Evolutionary conservation across 257 asterid species (phyloP), one percentile per base, ranked within the genome.

Genomic region (Jacaranda copaia): DNA sequence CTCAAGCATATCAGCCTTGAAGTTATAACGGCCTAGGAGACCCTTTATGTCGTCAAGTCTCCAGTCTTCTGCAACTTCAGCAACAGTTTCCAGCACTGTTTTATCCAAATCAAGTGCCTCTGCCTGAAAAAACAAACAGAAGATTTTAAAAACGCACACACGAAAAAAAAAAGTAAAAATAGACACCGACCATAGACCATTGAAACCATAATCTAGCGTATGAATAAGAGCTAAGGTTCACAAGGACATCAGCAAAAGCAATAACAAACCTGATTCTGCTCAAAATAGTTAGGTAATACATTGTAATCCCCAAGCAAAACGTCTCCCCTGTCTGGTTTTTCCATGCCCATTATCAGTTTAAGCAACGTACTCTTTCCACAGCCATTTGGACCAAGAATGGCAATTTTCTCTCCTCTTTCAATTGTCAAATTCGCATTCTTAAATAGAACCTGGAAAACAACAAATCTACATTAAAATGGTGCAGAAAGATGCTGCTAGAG

Each of bases 11-110:
- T 88, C 96, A 25, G 94, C 91, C 86, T 91, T 93, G 78, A 93
- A 94, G 81, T 94, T 94, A 70, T 86, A 94, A 71, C 97, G 98
- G 39, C 99, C 99, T 45, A 96, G 90, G 18, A 96, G 93, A 57
- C 98, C 99, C 87, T 96, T 96, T 75, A 93, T 87, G 85, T 96
- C 99, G 57, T 96, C 98, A 25, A 96, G 86, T 80, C 90, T 92
- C 99, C 99, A 96, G 77, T 96, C 96, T 64, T 90, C 97, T 40
- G 98, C 98, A 81, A 81, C 97, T 85, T 96, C 99, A 38, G 98
- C 95, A 2, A 96, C 98, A 72, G 98, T 93, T 85, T 92, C 94
- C 49, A 88, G 77, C 67, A 88, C 90, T 0, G 89, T 85, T 80
- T 96, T 96, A 36, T 86, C 87, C 84, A 93, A 88, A 84, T 96